Evolutionary conservation across 352 stramenopile species (phyloP), one percentile per base, ranked within the genome.

Genomic region (Phytophthora gonapodyides): DNA sequence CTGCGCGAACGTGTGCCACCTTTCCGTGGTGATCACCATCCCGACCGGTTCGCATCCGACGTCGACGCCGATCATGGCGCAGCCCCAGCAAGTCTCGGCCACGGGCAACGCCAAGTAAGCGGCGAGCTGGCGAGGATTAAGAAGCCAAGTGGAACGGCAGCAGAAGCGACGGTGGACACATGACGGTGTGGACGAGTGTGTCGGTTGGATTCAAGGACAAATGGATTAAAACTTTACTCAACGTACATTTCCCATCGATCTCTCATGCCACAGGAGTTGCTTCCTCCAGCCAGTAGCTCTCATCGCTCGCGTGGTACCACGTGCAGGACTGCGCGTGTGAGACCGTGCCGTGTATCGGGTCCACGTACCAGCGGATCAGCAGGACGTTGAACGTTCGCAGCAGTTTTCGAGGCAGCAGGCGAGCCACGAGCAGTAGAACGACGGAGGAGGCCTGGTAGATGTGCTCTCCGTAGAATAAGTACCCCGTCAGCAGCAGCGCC

Each of bases 1-100:
- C 48, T 90, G 78, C 54, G 76, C 76, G 3, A 88, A 88, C 41
- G 75, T 85, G 16, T 76, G 78, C 56, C 81, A 88, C 61, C 61
- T 90, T 21, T 83, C 73, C 10, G 72, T 74, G 19, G 64, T 71
- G 7, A 64, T 80, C 21, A 35, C 52, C 17, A 27, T 69, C 13
- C 64, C 64, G 5, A 61, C 30, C 11, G 15, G 57, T 16, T 21
- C 21, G 8, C 36, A 35, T 36, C 55, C 43, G n/a, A 34, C 53
- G n/a, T 49, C 41, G 16, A 57, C 49, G 15, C 5, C 43, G 9
- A 27, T 61, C 12, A 30, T 40, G 17, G 35, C 33, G 36, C 51
- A 58, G 36, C 40, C 33, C 21, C 54, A 60, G 30, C 17, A 50
- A 15, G 24, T 55, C 46, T 7, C 57, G 4, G 40, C 67, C 13